phyloP scores from a whole-genome alignment of 1,139 yeast genomes.

The Kazachstania sp. region DNA sequence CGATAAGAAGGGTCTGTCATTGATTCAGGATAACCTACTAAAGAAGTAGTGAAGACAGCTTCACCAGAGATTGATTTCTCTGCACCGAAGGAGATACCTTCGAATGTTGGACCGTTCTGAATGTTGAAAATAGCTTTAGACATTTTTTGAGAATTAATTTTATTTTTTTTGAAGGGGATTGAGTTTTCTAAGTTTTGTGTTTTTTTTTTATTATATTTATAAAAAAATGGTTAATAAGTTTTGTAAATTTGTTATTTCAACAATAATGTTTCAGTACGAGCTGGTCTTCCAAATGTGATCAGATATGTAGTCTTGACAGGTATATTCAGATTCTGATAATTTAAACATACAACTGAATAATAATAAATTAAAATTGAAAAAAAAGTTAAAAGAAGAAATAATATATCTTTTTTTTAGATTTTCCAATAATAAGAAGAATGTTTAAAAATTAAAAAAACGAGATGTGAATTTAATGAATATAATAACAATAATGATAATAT shows the following conservation, averaged over 20 bases:
- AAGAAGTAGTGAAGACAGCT: conserved; percentile 93
- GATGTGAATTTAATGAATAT: background rate
- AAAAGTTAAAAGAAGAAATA: background rate
- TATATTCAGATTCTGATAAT: conserved; percentile 26
- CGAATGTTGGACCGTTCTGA: conserved; percentile 88
- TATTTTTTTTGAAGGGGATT: background rate
- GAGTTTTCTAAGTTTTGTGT: background rate
- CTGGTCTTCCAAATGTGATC: conserved; percentile 47
- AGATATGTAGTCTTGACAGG: conserved; percentile 39
- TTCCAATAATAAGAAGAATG: background rate
- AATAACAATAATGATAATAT: background rate
- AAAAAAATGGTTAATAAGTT: background rate
- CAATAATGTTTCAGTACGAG: conserved; percentile 20
- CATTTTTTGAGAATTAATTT: conserved; percentile 11
- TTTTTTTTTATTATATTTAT: conserved; percentile 11
- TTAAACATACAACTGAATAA: conserved; percentile 23
- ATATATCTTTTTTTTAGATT: background rate
- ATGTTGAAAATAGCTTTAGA: conserved; percentile 79
- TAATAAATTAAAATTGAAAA: background rate
- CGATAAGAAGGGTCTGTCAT: conserved; percentile 97
- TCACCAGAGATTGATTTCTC: conserved; percentile 87
- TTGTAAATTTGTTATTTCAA: background rate
- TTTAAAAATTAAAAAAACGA: background rate
- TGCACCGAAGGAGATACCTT: conserved; percentile 92
- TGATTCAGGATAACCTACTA: conserved; percentile 96